These are phyloP conservation scores for Stemphylium beticola DNA, from an alignment of 2,329 filamentous ascomycete genomes.

Conservation along the genomic window DNA sequence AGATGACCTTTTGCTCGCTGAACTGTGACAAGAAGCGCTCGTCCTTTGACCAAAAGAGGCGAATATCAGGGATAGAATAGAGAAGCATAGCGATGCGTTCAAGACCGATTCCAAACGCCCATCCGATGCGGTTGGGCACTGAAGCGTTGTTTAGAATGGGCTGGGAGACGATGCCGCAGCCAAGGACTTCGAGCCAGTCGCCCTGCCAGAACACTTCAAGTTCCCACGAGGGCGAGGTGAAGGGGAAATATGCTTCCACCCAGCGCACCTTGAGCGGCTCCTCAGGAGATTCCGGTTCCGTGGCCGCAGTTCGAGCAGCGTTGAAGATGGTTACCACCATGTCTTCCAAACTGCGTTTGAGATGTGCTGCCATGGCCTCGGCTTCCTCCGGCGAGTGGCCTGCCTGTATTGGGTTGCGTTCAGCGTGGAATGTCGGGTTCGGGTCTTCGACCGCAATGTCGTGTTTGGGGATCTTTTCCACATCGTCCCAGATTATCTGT, in stretches of 20 bases:
- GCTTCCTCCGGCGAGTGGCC: slow-evolving; percentile 78
- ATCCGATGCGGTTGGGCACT: slow-evolving; percentile 77
- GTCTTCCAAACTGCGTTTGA: slow-evolving; percentile 87
- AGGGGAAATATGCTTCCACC: slow-evolving; percentile 98
- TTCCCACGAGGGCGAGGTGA: slow-evolving; percentile 95
- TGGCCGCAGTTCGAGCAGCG: slow-evolving; percentile 67
- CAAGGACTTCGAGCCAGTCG: slow-evolving; percentile 94
- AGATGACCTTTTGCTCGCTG: slow-evolving; percentile 53
- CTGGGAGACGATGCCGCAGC: slow-evolving; percentile 90
- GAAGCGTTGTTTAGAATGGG: slow-evolving; percentile 78
- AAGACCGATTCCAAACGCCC: slow-evolving; percentile 94
- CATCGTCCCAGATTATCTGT: slow-evolving; percentile 71
- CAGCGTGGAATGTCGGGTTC: slow-evolving; percentile 76
- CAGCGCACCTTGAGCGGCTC: slow-evolving; percentile 87
- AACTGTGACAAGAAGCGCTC: slow-evolving; percentile 88
- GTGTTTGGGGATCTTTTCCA: slow-evolving; percentile 75
- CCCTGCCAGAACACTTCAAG: slow-evolving; percentile 93
- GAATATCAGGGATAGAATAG: slow-evolving; percentile 94
- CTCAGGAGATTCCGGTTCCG: slow-evolving; percentile 49
- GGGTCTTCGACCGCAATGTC: slow-evolving; percentile 80
- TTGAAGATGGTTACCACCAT: slow-evolving; percentile 91
- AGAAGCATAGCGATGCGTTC: slow-evolving; percentile 97
- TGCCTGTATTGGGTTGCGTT: slow-evolving; percentile 82
- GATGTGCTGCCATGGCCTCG: slow-evolving; percentile 80
- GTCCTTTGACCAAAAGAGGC: slow-evolving; percentile 93